Evolutionary conservation across 345 rosid species (phyloP), one percentile per base, ranked within the genome.

Genomic region (Pistacia vera): DNA sequence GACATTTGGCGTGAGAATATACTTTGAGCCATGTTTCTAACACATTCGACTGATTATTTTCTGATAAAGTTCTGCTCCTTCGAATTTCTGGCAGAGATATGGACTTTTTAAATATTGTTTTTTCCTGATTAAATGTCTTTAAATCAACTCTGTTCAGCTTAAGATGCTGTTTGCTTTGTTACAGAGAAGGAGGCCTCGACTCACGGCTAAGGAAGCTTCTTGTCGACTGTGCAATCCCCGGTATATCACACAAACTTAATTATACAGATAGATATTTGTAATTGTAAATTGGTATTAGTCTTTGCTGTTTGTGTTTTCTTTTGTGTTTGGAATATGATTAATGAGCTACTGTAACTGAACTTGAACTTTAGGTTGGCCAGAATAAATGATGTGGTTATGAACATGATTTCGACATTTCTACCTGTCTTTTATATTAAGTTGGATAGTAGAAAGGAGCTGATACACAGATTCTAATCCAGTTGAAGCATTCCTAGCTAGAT

Each of bases 151-250:
- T 14, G 1, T 25, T 17, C 3, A 10, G 9, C 61, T 6, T 69
- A n/a, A 14, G 33, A 9, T 41, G 16, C 33, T 46, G 2, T 14
- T 35, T 74, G 4, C 41, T 33, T 36, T 63, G 30, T n/a, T 18
- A 63, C 68, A 65, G 73, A 65, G 59, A 65, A 48, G 67, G 60
- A 6, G 13, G 46, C n/a, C 66, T 30, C 3, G 35, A 67, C 25
- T 16, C 70, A 41, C 74, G 10, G 63, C 28, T 51, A 60, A 41
- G 44, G 52, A 66, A 54, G 69, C 57, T 80, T 58, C 33, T 75
- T 12, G 49, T 66, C 2, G 79, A 80, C 28, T 80, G 60, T 67
- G 55, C 46, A 41, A 7, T 20, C 20, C 6, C 51, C 16, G 10
- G 13, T 49, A 33, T 1, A 30, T 62, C 61, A 3, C 33, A 48